phyloP scores from a whole-genome alignment of 2,329 filamentous ascomycete genomes.

The Colletotrichum graminicola region DNA sequence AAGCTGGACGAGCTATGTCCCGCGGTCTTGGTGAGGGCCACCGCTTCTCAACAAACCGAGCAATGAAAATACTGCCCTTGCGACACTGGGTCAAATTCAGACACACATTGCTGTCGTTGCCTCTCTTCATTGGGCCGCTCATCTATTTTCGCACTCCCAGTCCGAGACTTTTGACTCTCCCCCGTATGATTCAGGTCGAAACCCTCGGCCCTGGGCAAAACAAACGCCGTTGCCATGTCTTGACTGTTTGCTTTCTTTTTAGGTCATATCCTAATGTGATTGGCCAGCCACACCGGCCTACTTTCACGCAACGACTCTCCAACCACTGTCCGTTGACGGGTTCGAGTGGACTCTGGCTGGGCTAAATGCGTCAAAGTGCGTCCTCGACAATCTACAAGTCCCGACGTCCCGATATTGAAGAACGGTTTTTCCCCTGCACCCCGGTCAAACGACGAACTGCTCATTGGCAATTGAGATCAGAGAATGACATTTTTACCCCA shows the following conservation, averaged over 20 bases:
- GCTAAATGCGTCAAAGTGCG: conserved; percentile 37
- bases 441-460: conserved; percentile 29
- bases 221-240: conserved; percentile 10
- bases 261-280: conserved; percentile 17
- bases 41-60: conserved; percentile 39
- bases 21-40: conserved; percentile 35
- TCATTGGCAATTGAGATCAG: conserved; percentile 35
- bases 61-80: conserved; percentile 33
- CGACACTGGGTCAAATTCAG: conserved; percentile 9
- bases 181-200: conserved; percentile 25
- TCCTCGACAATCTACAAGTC: conserved; percentile 38
- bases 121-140: conserved; percentile 32
- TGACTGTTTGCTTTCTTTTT: conserved; percentile 13
- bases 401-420: conserved; percentile 39
- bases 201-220: conserved; percentile 17
- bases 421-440: conserved; percentile 35
- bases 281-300: conserved; percentile 22
- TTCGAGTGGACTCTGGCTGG: conserved; percentile 26
- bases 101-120: conserved; percentile 35
- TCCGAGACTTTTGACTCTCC: not conserved
- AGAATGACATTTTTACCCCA: conserved; percentile 29
- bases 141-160: conserved; percentile 19
- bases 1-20: conserved; percentile 14
- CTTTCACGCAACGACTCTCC: conserved; percentile 23
- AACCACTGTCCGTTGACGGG: conserved; percentile 17